Percentiles rank a stretch among this genome's conserved stretches.
Evolutionary conservation across 768 basidiomycete genomes (phyloP).

Genomic region (Hemileccinum rubropunctum): DNA sequence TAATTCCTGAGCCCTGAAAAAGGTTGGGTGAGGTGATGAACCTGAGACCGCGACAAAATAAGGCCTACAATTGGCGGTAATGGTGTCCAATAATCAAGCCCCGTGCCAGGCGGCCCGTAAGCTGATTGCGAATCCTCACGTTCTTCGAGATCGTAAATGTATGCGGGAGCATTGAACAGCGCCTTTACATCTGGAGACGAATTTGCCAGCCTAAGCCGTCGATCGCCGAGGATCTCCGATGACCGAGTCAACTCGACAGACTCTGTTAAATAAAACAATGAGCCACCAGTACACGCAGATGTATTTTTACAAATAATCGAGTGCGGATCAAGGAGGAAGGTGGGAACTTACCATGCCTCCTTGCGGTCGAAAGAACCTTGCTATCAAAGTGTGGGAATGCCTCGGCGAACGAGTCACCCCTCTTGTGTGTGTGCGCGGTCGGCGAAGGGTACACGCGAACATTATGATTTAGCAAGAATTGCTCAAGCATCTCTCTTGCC

Average conservation of each 20-base stretch:
- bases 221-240: slow-evolving; percentile 63
- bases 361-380: slow-evolving; percentile 81
- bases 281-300: slow-evolving; percentile 4
- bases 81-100: slow-evolving; percentile 74
- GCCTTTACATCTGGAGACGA: slow-evolving; percentile 96
- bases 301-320: slow-evolving; percentile 12
- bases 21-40: slow-evolving; percentile 19
- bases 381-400: slow-evolving; percentile 97
- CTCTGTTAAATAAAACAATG: slow-evolving; percentile 41
- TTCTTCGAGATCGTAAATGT: slow-evolving; percentile 78
- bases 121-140: slow-evolving; percentile 62
- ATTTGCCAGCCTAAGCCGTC: slow-evolving; percentile 76
- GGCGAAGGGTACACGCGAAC: slow-evolving; percentile 80
- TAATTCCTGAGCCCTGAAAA: slow-evolving; percentile 62
- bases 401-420: slow-evolving; percentile 91
- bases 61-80: slow-evolving; percentile 68
- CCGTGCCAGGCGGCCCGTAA: slow-evolving; percentile 49
- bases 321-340: slow-evolving; percentile 28
- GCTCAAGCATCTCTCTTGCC: slow-evolving; percentile 89
- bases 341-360: slow-evolving; percentile 52
- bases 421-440: slow-evolving; percentile 75
- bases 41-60: slow-evolving; percentile 2
- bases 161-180: slow-evolving; percentile 83
- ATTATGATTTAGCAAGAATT: slow-evolving; percentile 82
- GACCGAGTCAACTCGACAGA: slow-evolving; percentile 71